Evolutionary conservation across 495 filamentous ascomycete species (phyloP), one percentile per base, ranked within the genome.

Genomic region (Aspergillus ellipticus): DNA sequence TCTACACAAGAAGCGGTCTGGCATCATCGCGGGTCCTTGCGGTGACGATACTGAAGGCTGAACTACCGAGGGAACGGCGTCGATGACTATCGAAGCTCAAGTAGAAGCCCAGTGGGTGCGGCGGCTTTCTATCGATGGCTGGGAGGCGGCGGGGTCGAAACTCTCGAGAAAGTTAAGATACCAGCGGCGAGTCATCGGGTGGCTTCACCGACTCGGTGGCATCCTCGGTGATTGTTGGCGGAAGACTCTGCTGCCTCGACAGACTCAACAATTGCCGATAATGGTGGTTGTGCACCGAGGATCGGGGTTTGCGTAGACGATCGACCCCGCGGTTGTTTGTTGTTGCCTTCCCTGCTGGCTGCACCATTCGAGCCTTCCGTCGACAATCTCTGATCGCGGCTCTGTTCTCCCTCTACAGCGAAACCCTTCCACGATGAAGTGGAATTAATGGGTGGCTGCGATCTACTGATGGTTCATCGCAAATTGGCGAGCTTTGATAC

Each of bases 1-100:
- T 48, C 45, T 48, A 13, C 45, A 48, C 20, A 48, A 48, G 24
- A 48, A 48, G 45, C 45, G 45, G 45, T 48, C 45, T 45, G 42
- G 42, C 42, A 24, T 20, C 3, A 24, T 45, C 21, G 11, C 35
- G 11, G 35, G 13, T n/a, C n/a, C n/a, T 39, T 13, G 35, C 35
- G 10, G 35, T 13, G 13, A 39, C 24, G 24, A 28, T 3, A 7
- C 7, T 7, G 24, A 28, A 0, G 42, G 17, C 21, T 3, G 42
- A 17, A 6, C 42, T 48, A 28, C 24, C 15, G 45, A 48, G 16
- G 22, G 45, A 48, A 48, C 29, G 22, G 19, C 28, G 45, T 48
- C 45, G 45, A 48, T 28, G 5, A 17, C 15, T 24, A 48, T 48
- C 45, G 22, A 48, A 48, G 13, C 6, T 39, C 35, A 39, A 4